Conservation (phyloP, 2,329 filamentous ascomycete species). For the Daldinia sp. region DNA sequence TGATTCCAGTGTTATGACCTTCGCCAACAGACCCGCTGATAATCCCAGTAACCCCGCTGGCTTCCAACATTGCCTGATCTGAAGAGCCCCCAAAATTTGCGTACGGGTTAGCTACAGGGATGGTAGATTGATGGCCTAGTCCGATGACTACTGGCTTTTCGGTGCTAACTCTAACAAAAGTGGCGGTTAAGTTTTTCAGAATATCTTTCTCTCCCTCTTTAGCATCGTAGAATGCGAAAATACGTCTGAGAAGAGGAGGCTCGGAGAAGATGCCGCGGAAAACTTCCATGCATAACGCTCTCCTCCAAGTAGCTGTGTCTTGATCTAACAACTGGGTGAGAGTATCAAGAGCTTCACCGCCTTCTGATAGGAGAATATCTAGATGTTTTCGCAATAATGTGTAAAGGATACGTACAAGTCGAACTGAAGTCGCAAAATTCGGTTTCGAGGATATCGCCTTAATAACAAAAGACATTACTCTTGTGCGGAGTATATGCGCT, state of each 20-base stretch:
- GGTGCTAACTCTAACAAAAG: conserved; percentile 91
- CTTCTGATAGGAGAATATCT: conserved; percentile 78
- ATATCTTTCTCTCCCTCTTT: conserved; percentile 78
- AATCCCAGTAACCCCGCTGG: conserved; percentile 86
- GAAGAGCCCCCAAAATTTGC: conserved; percentile 69
- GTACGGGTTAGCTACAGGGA: conserved; percentile 73
- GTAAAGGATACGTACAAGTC: conserved; percentile 85
- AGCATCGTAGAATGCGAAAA: conserved; percentile 84
- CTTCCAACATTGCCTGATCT: conserved; percentile 90
- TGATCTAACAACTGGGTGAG: conserved; percentile 90
- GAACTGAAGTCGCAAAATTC: conserved; percentile 84
- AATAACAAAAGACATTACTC: conserved; percentile 86
- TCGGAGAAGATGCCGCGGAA: conserved; percentile 89
- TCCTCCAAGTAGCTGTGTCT: conserved; percentile 86
- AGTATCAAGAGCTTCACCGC: conserved; percentile 83
- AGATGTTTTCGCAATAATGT: conserved; percentile 84
- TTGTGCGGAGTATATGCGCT: conserved; percentile 78
- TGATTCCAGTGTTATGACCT: conserved; percentile 81
- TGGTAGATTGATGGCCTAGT: conserved; percentile 86
- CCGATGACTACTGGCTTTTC: conserved; percentile 93
- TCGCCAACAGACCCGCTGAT: conserved; percentile 80
- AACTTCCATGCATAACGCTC: conserved; percentile 90
- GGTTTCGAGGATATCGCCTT: conserved; percentile 81
- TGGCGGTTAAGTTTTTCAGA: conserved; percentile 83
- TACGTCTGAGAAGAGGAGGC: conserved; percentile 78